These are phyloP conservation scores for Yarrowia divulgata DNA, from an alignment of 805 yeast genomes.

Conservation along the genomic window DNA sequence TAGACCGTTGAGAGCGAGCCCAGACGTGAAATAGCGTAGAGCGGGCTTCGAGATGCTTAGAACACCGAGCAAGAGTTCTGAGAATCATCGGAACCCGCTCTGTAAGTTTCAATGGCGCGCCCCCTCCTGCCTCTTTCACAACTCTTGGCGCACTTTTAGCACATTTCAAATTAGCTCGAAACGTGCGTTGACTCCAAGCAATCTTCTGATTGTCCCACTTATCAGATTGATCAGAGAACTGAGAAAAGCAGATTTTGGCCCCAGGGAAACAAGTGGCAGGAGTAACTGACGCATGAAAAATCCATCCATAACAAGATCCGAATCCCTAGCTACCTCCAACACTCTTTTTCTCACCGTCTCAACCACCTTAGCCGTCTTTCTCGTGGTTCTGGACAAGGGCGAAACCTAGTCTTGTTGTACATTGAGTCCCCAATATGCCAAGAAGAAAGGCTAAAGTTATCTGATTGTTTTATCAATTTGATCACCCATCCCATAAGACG, in stretches of 20 bases:
- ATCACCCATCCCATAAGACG: slow-evolving; percentile 8
- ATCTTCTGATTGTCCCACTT: slow-evolving; percentile 1
- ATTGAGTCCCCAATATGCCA: slow-evolving; percentile 27
- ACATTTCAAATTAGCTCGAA: slow-evolving; percentile 6
- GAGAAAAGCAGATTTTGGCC: too few relatives aligned
- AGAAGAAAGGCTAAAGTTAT: slow-evolving; percentile 27
- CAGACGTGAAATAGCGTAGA: too few relatives aligned
- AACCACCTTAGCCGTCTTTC: slow-evolving; percentile 11
- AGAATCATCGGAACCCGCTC: too few relatives aligned
- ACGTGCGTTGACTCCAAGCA: slow-evolving; percentile 27
- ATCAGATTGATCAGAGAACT: slow-evolving; percentile 16
- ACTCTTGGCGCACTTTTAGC: slow-evolving; percentile 14
- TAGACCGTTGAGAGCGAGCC: too few relatives aligned
- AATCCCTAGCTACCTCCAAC: too few relatives aligned
- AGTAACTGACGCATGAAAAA: not conserved
- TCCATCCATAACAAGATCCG: not conserved
- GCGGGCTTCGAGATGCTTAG: too few relatives aligned
- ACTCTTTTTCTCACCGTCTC: not conserved
- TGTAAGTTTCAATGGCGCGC: slow-evolving; percentile 1
- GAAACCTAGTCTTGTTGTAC: slow-evolving; percentile 23
- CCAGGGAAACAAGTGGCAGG: not conserved
- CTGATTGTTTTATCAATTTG: slow-evolving; percentile 38
- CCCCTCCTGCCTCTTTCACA: slow-evolving; percentile 15
- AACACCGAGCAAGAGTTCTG: too few relatives aligned
- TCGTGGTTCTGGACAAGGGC: not conserved